Percentiles rank a stretch among this genome's conserved stretches.
Evolutionary conservation across 805 yeast genomes (phyloP).

Genomic region (Ogataea chonburiensis): DNA sequence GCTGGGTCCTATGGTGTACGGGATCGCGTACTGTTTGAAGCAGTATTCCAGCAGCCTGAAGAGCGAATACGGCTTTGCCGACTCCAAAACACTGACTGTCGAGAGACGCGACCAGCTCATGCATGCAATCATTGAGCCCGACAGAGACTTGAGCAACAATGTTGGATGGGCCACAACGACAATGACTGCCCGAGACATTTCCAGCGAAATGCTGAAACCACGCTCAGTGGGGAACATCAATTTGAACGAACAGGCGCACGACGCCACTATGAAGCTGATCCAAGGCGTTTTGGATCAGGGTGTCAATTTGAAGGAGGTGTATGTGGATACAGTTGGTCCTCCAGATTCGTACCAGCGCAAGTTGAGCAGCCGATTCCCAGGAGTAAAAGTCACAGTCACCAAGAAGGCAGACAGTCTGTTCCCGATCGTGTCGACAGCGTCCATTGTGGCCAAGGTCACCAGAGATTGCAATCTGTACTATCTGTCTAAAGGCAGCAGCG

Average conservation of each 20-base stretch:
- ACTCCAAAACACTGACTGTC: constrained; percentile 84
- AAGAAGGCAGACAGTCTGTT: constrained; percentile 93
- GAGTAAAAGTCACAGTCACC: constrained; percentile 71
- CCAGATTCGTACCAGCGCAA: constrained; percentile 81
- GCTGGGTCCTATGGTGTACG: constrained; percentile 96
- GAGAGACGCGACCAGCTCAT: constrained; percentile 63
- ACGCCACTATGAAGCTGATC: constrained; percentile 81
- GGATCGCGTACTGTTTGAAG: constrained; percentile 72
- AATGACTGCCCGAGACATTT: constrained; percentile 84
- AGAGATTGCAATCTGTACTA: constrained; percentile 53
- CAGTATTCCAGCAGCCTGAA: constrained; percentile 49
- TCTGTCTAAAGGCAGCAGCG: constrained; percentile 20
- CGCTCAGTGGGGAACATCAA: constrained; percentile 61
- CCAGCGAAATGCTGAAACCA: constrained; percentile 81
- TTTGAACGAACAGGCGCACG: constrained; percentile 95
- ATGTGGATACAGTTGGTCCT: constrained; percentile 96
- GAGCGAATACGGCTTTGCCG: constrained; percentile 75
- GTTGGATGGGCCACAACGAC: constrained; percentile 89
- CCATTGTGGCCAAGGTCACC: constrained; percentile 94
- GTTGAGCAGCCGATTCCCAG: constrained; percentile 66
- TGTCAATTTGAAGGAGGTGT: constrained; percentile 67
- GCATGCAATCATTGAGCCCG: constrained; percentile 43
- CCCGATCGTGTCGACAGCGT: constrained; percentile 93
- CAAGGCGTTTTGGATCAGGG: constrained; percentile 59
- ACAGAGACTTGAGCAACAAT: constrained; percentile 49